Evolutionary conservation across 176 grass and related monocot species (phyloP).

Genomic region (Musa beccarii): DNA sequence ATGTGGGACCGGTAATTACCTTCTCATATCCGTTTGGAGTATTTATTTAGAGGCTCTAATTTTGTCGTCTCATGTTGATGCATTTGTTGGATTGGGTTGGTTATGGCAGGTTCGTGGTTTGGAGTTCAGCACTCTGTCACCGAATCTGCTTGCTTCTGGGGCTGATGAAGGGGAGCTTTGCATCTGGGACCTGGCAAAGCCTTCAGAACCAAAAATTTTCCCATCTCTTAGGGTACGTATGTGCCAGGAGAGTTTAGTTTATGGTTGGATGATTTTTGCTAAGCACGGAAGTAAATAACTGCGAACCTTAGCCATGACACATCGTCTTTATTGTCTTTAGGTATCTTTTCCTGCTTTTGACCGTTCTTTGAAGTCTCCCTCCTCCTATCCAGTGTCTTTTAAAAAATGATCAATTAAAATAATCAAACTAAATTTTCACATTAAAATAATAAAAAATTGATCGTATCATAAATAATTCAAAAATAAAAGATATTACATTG

Average conservation of each 20-base stretch:
- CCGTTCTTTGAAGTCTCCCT: too few relatives aligned
- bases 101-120: conserved; percentile 61
- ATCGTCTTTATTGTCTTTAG: too few relatives aligned
- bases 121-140: conserved; percentile 70
- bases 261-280: background rate
- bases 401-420: too few relatives aligned
- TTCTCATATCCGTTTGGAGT: background rate
- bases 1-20: conserved; percentile 74
- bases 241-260: background rate
- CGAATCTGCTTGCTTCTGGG: conserved; percentile 78
- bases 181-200: conserved; percentile 92
- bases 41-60: background rate
- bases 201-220: conserved; percentile 48
- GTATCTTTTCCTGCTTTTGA: too few relatives aligned
- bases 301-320: too few relatives aligned
- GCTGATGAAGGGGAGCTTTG: conserved; percentile 81
- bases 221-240: conserved; percentile 68
- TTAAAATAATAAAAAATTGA: too few relatives aligned
- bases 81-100: conserved; percentile 16
- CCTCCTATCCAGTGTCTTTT: too few relatives aligned
- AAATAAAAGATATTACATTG: too few relatives aligned
- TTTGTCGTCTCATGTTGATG: background rate
- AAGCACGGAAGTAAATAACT: background rate
- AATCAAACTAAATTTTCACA: too few relatives aligned
- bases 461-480: too few relatives aligned